These are phyloP conservation scores for Malassezia obtusa DNA, from an alignment of 1,284 basidiomycete species.

Conservation along the genomic window DNA sequence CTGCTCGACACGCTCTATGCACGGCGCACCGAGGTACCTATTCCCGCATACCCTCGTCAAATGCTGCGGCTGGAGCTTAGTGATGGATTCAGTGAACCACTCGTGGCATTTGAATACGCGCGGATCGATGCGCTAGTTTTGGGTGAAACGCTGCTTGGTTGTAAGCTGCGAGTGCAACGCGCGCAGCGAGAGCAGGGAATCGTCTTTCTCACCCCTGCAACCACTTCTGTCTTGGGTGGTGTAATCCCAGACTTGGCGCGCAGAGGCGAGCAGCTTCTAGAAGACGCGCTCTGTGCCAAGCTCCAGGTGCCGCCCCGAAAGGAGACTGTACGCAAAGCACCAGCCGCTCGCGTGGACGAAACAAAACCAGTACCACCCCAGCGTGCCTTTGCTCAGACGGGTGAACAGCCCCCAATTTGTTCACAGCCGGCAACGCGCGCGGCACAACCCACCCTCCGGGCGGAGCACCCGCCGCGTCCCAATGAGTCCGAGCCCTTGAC, in stretches of 20 bases:
- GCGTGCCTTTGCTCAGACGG: too few relatives aligned
- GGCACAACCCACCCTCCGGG: too few relatives aligned
- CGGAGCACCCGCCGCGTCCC: too few relatives aligned
- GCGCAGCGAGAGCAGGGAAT: neutral
- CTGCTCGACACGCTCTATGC: conserved; percentile 4
- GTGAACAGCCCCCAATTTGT: too few relatives aligned
- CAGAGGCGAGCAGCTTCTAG: neutral
- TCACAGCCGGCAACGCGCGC: too few relatives aligned
- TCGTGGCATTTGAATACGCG: conserved; percentile 6
- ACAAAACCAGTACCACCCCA: too few relatives aligned
- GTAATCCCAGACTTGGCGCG: neutral
- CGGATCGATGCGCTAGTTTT: neutral
- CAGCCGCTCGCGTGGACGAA: too few relatives aligned
- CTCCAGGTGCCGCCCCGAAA: neutral
- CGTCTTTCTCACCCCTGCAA: neutral
- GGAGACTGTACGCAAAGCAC: neutral
- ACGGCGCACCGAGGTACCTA: neutral
- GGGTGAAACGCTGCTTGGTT: conserved; percentile 3
- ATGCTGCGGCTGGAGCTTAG: conserved; percentile 13
- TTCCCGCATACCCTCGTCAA: neutral
- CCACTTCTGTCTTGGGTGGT: conserved; percentile 5
- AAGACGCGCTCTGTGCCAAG: neutral
- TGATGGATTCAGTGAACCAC: neutral
- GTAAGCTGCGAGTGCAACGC: conserved; percentile 5
- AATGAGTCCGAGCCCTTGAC: too few relatives aligned